These are phyloP conservation scores for Russula abietina DNA, from an alignment of 768 basidiomycete genomes.

Conservation along the genomic window DNA sequence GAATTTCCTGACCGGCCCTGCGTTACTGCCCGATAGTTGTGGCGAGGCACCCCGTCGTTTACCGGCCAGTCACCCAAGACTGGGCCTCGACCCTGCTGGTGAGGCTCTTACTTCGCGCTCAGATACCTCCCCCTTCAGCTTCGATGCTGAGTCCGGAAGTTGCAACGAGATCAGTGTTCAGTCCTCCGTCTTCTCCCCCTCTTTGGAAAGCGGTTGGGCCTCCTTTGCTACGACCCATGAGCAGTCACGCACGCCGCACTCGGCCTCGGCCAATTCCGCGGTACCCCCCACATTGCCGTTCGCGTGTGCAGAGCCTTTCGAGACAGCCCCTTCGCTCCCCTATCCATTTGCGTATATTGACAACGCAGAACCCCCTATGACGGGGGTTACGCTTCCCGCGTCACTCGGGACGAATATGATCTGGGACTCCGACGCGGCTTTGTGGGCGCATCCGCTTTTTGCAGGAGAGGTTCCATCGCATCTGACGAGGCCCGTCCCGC, in stretches of 20 bases:
- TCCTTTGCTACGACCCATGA: conserved; percentile 21
- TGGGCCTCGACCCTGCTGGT: conserved; percentile 2
- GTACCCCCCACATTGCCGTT: not conserved
- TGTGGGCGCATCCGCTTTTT: conserved; percentile 30
- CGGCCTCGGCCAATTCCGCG: conserved; percentile 10
- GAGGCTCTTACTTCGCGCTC: not conserved
- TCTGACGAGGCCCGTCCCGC: conserved; percentile 44
- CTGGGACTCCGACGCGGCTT: conserved; percentile 12
- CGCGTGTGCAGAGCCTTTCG: not conserved
- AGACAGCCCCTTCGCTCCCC: conserved; percentile 9
- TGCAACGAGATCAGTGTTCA: not conserved
- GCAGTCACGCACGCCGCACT: conserved; percentile 4
- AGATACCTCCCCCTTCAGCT: not conserved
- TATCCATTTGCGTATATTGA: conserved; percentile 29
- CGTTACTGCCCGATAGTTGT: conserved; percentile 27
- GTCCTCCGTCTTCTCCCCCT: not conserved
- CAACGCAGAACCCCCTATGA: conserved; percentile 4
- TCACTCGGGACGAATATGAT: conserved; percentile 4
- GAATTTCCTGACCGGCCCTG: conserved; percentile 42
- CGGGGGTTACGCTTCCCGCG: not conserved
- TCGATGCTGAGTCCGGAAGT: not conserved
- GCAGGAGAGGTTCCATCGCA: conserved; percentile 28
- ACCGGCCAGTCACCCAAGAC: conserved; percentile 27
- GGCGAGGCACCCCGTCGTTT: conserved; percentile 30
- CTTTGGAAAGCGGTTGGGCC: conserved; percentile 10